These are phyloP conservation scores for Croton setiger DNA, from an alignment of 441 rosid species.

Conservation along the genomic window DNA sequence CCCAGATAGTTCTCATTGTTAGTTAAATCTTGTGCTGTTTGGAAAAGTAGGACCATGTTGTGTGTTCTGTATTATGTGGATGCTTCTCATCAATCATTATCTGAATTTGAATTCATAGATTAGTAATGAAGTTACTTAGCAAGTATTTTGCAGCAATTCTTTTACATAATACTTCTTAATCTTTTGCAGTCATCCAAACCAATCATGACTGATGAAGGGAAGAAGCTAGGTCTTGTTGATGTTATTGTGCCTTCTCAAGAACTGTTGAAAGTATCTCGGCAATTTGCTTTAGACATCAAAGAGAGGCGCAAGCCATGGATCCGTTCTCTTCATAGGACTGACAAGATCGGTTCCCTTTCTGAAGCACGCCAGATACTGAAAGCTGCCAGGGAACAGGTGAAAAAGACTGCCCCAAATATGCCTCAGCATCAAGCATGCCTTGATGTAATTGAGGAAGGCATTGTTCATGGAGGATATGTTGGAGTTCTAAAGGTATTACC, in stretches of 20 bases:
- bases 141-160: conserved; percentile 10
- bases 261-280: conserved; percentile 66
- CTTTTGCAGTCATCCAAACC: conserved; percentile 73
- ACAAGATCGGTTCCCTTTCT: conserved; percentile 78
- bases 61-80: background rate
- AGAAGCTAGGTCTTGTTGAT: conserved; percentile 81
- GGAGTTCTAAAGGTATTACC: conserved; percentile 77
- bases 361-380: conserved; percentile 69
- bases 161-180: background rate
- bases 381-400: conserved; percentile 63
- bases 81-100: background rate
- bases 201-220: conserved; percentile 82
- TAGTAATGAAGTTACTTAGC: background rate
- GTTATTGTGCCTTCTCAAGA: conserved; percentile 71
- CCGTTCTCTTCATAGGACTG: conserved; percentile 80
- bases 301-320: conserved; percentile 75
- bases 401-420: conserved; percentile 71
- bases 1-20: no score
- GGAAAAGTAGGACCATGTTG: background rate
- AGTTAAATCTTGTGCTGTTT: background rate
- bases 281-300: conserved; percentile 85
- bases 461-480: conserved; percentile 81
- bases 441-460: conserved; percentile 91
- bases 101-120: background rate
- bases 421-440: conserved; percentile 87